A percentile compares a stretch with the other conserved stretches of the same genome.
phyloP scores from a whole-genome alignment of 345 rosid genomes.

The Euphorbia tirucalli region DNA sequence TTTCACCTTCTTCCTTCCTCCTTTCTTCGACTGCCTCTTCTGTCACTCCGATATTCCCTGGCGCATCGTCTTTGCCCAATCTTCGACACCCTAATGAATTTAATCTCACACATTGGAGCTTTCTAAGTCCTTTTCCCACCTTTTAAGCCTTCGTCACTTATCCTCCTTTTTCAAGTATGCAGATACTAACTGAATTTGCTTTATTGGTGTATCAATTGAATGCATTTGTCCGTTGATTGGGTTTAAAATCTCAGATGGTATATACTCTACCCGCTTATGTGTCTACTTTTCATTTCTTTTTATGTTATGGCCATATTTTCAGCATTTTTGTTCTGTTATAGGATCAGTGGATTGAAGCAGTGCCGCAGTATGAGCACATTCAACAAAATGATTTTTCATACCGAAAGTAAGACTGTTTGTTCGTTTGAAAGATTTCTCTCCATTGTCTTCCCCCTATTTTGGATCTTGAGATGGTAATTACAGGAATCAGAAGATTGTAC shows the following conservation, averaged over 20 bases:
- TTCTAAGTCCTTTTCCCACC: background rate
- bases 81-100: too few relatives aligned
- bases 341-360: constrained; percentile 52
- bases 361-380: constrained; percentile 58
- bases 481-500: background rate
- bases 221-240: background rate
- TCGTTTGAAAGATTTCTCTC: background rate
- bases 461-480: background rate
- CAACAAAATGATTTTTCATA: constrained; percentile 65
- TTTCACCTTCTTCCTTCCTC: too few relatives aligned
- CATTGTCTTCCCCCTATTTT: background rate
- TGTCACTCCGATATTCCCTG: too few relatives aligned
- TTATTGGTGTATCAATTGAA: background rate
- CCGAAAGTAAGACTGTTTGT: constrained; percentile 49
- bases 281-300: background rate
- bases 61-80: too few relatives aligned
- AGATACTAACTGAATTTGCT: constrained; percentile 1
- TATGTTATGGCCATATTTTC: background rate
- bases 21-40: too few relatives aligned
- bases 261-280: background rate
- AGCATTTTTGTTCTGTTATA: constrained; percentile 14
- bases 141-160: too few relatives aligned
- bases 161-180: background rate
- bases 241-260: constrained; percentile 8
- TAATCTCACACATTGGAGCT: background rate